These are phyloP conservation scores for Colletotrichum siamense DNA, from an alignment of 2,329 filamentous ascomycete genomes.

Conservation along the genomic window DNA sequence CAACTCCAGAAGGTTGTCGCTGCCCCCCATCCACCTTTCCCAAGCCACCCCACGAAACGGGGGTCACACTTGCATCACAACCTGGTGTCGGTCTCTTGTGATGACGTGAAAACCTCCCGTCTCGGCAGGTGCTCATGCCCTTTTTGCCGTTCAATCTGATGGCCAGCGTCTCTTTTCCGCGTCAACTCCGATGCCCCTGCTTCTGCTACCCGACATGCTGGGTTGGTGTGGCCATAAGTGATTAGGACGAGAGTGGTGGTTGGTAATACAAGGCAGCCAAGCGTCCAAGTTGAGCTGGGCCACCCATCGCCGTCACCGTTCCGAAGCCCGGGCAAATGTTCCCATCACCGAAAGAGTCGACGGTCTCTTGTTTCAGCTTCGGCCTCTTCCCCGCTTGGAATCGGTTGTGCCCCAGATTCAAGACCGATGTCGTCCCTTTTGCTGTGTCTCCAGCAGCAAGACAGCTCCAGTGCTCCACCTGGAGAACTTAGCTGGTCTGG, in stretches of 20 bases:
- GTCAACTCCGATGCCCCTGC: neutral
- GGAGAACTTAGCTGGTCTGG: conserved; percentile 8
- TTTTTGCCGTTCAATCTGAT: neutral
- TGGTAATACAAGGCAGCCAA: neutral
- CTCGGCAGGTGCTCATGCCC: neutral
- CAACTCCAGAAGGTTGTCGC: neutral
- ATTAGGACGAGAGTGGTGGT: neutral
- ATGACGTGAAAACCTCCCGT: conserved; percentile 5
- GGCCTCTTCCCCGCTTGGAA: conserved; percentile 1
- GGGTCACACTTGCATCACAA: conserved; percentile 15
- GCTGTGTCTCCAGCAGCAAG: conserved; percentile 7
- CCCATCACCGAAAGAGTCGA: neutral
- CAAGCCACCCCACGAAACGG: conserved; percentile 18
- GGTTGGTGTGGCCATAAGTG: neutral
- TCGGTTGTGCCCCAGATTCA: neutral
- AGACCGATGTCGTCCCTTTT: conserved; percentile 12
- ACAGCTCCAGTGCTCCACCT: conserved; percentile 11
- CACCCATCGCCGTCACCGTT: neutral
- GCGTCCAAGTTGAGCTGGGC: neutral
- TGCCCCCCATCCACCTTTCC: conserved; percentile 7
- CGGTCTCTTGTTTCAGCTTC: conserved; percentile 3
- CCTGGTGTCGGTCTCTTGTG: neutral
- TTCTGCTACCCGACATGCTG: neutral
- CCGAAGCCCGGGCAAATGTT: neutral
- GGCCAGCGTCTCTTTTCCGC: neutral